Base-by-base conservation (phyloP, 2,329 filamentous ascomycete species). In the Macrophomina phaseolina region DNA sequence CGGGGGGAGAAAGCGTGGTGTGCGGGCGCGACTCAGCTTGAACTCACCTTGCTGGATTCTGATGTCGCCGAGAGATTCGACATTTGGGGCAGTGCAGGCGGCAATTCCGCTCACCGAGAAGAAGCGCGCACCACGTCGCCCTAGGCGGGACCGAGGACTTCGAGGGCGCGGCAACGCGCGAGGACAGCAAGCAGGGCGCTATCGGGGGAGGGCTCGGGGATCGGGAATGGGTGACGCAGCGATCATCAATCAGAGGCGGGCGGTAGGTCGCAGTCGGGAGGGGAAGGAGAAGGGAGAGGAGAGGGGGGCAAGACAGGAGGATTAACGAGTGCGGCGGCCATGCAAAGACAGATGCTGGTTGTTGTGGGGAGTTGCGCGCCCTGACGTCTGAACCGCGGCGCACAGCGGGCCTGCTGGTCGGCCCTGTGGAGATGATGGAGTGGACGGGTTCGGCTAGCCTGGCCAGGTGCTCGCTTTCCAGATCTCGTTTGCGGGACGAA, bases 11-110 rank as follows among this genome's bases (percentile, higher is more conserved):
- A 12, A 49, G 45, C n/a, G 45, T 40, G 23, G 36, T 32, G 45
- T 32, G 46, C 42, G 55, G 2, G 53, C 45, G 64, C 53, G 64
- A 61, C 46, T 61, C 45, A 53, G 45, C 30, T 56, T 30, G n/a
- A n/a, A 40, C 64, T 60, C 53, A 66, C 55, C 53, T 66, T 61
- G 53, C 23, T 61, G 14, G 52, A 18, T 30, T 60, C 53, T 23
- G 48, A 40, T n/a, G 63, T 56, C 36, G 63, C 63, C 53, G 64
- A 60, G 40, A 60, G 45, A 32, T 52, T 66, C 55, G 64, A 66
- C 64, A 66, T 66, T 52, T 66, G 64, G 45, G 63, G 63, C 62
- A 42, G 51, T 49, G 64, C 53, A 51, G 64, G 6, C 45, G 45
- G 58, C 58, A 36, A 30, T 49, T n/a, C 45, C 16, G 30, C 38